Evolutionary conservation across 192 early-diverging fungal species (phyloP).

Genomic region (Podila epicladia): DNA sequence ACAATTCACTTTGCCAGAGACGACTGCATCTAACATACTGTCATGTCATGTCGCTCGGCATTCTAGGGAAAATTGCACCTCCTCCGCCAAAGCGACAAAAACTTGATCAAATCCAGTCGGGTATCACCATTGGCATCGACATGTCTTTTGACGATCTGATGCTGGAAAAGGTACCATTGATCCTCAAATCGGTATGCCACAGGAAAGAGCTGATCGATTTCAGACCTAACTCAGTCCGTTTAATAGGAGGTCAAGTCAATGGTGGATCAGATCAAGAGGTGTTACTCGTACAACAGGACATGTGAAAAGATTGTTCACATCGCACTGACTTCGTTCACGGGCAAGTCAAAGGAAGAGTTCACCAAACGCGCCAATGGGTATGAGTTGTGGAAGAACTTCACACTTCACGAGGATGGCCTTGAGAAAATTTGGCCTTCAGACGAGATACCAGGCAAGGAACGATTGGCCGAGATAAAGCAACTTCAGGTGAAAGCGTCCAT

Average conservation of each 20-base stretch:
- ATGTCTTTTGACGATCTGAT: constrained; percentile 83
- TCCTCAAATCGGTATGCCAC: no score
- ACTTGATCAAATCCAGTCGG: constrained; percentile 58
- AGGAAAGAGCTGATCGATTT: no score
- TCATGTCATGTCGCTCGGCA: no score
- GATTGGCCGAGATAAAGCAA: constrained; percentile 51
- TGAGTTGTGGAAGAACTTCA: constrained; percentile 62
- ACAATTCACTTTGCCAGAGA: background rate
- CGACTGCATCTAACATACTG: background rate
- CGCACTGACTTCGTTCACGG: constrained; percentile 68
- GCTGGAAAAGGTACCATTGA: constrained; percentile 67
- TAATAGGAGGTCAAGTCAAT: constrained; percentile 73
- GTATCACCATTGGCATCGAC: constrained; percentile 78
- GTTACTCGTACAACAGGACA: constrained; percentile 77
- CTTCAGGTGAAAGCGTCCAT: constrained; percentile 15
- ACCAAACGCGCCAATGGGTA: constrained; percentile 51
- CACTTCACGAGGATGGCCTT: constrained; percentile 39
- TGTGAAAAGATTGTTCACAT: constrained; percentile 62
- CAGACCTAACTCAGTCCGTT: no score
- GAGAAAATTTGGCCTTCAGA: constrained; percentile 48
- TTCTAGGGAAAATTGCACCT: constrained; percentile 37
- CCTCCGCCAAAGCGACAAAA: constrained; percentile 56
- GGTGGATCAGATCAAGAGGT: constrained; percentile 75
- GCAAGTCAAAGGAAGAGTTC: constrained; percentile 60
- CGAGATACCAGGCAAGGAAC: constrained; percentile 36